Evolutionary conservation across 129 eudicot genomes (phyloP).

Genomic region (Artemisia annua): DNA sequence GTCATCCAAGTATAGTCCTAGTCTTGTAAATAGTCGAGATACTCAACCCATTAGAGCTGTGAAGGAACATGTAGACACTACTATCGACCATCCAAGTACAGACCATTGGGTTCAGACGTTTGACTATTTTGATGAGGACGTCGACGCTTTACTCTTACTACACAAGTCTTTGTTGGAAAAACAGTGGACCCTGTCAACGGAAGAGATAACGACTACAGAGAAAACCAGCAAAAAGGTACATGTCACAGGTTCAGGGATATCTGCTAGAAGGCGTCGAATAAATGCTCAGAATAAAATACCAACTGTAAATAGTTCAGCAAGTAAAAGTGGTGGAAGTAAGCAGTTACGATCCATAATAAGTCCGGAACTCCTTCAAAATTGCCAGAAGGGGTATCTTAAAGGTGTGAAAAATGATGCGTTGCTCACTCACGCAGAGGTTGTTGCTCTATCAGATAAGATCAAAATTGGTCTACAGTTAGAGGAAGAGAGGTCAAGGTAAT

Average conservation of each 20-base stretch:
- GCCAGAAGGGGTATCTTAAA: slow-evolving; percentile 72
- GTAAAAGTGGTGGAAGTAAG: slow-evolving; percentile 31
- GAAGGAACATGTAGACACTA: slow-evolving; percentile 62
- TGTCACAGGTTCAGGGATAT: slow-evolving; percentile 70
- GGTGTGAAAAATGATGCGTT: slow-evolving; percentile 61
- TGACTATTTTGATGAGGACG: slow-evolving; percentile 41
- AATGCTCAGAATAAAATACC: slow-evolving; percentile 45
- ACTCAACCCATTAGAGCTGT: slow-evolving; percentile 58
- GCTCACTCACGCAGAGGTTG: slow-evolving; percentile 79
- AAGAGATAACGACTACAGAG: slow-evolving; percentile 33
- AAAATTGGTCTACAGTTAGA: slow-evolving; percentile 64
- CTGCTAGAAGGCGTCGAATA: slow-evolving; percentile 77
- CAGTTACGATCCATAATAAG: slow-evolving; percentile 44
- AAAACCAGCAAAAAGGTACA: slow-evolving; percentile 36
- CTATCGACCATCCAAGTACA: slow-evolving; percentile 39
- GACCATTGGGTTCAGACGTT: slow-evolving; percentile 50
- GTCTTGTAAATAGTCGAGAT: slow-evolving; percentile 42
- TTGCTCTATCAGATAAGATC: slow-evolving; percentile 71
- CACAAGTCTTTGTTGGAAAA: slow-evolving; percentile 91
- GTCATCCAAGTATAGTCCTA: slow-evolving; percentile 44
- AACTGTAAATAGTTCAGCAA: slow-evolving; percentile 31
- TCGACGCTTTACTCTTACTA: slow-evolving; percentile 79
- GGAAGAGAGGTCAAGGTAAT: slow-evolving; percentile 73
- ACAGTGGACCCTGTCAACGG: slow-evolving; percentile 80
- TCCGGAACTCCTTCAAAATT: slow-evolving; percentile 70